A percentile compares a stretch with the other conserved stretches of the same genome.
phyloP scores from a whole-genome alignment of 2,329 filamentous ascomycete species.

The Colletotrichum euphorbiae region DNA sequence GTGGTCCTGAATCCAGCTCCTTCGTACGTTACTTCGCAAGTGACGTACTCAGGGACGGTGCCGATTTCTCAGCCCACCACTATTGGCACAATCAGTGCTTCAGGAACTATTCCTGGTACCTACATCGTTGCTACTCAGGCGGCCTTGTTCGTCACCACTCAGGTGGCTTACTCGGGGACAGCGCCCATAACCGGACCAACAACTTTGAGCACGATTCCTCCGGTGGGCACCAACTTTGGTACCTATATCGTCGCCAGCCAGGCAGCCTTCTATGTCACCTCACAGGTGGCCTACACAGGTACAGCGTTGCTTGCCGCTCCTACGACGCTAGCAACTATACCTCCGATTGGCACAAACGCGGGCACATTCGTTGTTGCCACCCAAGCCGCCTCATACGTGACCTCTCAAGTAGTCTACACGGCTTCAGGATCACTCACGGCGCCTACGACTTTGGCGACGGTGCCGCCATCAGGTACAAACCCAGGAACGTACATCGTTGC shows the following conservation, averaged over 20 bases:
- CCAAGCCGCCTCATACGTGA: conserved; percentile 19
- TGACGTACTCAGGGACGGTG: conserved; percentile 10
- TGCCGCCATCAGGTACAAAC: conserved; percentile 12
- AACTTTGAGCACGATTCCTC: conserved; percentile 19
- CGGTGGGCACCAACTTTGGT: conserved; percentile 21
- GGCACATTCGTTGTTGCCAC: conserved; percentile 35
- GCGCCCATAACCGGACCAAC: not conserved
- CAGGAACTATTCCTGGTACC: conserved; percentile 31
- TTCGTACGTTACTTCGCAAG: conserved; percentile 21
- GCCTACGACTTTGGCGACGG: conserved; percentile 16
- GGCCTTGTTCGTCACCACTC: conserved; percentile 8
- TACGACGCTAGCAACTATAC: conserved; percentile 25
- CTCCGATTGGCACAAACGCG: conserved; percentile 5
- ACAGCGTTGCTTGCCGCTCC: conserved; percentile 12
- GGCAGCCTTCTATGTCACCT: conserved; percentile 10
- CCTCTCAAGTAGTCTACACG: conserved; percentile 5
- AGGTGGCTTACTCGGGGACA: not conserved
- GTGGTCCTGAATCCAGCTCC: conserved; percentile 26
- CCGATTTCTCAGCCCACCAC: conserved; percentile 2
- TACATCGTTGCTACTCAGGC: conserved; percentile 27
- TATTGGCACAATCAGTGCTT: conserved; percentile 17
- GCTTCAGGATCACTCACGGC: conserved; percentile 22
- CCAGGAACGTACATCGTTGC: conserved; percentile 34
- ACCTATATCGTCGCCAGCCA: conserved; percentile 25
- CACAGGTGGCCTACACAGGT: conserved; percentile 21